Percentiles rank a stretch among this genome's conserved stretches.
These are phyloP conservation scores for Thamnidium elegans DNA, from an alignment of 192 early-diverging fungal species.

Conservation along the genomic window DNA sequence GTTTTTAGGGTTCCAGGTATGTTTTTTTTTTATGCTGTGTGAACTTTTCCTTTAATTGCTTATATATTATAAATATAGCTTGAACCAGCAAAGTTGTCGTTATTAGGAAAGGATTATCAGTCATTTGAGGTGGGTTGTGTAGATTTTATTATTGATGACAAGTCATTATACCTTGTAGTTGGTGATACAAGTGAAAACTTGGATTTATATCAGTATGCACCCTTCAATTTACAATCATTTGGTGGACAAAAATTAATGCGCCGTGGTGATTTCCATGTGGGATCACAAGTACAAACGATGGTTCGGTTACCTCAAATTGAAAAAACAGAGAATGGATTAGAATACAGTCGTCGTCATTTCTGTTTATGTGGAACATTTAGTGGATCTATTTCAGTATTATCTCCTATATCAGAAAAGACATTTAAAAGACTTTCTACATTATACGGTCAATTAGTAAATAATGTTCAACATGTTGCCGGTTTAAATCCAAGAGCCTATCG, in stretches of 20 bases:
- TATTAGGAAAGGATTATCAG: conserved; percentile 88
- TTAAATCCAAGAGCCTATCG: conserved; percentile 89
- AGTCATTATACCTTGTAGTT: conserved; percentile 69
- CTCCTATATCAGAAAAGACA: conserved; percentile 85
- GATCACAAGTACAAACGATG: conserved; percentile 70
- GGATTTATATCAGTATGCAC: conserved; percentile 81
- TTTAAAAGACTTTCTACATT: conserved; percentile 87
- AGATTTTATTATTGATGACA: conserved; percentile 80
- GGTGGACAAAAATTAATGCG: conserved; percentile 87
- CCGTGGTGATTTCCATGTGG: conserved; percentile 85
- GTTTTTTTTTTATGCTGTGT: neutral
- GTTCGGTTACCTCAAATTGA: conserved; percentile 51
- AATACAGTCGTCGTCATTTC: conserved; percentile 23
- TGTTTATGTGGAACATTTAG: conserved; percentile 63
- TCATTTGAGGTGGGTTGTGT: conserved; percentile 68
- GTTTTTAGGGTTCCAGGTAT: conserved; percentile 90
- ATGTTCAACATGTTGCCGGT: conserved; percentile 78
- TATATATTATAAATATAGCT: conserved; percentile 49
- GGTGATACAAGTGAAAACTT: conserved; percentile 83
- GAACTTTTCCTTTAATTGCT: neutral
- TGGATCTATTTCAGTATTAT: conserved; percentile 63
- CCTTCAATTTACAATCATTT: conserved; percentile 85
- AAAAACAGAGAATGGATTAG: conserved; percentile 37
- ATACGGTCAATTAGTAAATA: conserved; percentile 81
- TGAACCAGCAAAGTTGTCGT: conserved; percentile 82